phyloP scores from a whole-genome alignment of 306 rosid genomes.

The Canavalia gladiata region DNA sequence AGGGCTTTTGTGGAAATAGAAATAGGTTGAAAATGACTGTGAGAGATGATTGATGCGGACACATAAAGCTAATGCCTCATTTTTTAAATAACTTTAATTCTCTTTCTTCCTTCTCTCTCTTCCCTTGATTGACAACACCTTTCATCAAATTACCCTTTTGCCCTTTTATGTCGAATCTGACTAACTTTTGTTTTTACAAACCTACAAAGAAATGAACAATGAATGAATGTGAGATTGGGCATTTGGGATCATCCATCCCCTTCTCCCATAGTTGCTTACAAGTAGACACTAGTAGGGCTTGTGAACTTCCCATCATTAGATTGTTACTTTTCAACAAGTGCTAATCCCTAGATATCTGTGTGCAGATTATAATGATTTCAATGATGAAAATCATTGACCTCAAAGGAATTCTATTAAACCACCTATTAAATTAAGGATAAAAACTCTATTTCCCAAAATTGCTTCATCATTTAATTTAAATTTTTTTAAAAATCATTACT shows the following conservation, averaged over 20 bases:
- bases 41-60: slow-evolving; percentile 68
- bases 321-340: slow-evolving; percentile 41
- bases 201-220: no score
- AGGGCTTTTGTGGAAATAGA: slow-evolving; percentile 65
- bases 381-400: slow-evolving; percentile 48
- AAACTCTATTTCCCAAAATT: no score
- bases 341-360: slow-evolving; percentile 50
- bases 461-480: no score
- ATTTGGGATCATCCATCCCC: slow-evolving; percentile 15
- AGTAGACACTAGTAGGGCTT: slow-evolving; percentile 3
- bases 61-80: slow-evolving; percentile 49
- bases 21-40: slow-evolving; percentile 69
- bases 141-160: slow-evolving; percentile 49
- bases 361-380: slow-evolving; percentile 48
- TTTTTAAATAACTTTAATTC: slow-evolving; percentile 12
- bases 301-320: slow-evolving; percentile 42
- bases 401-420: slow-evolving; percentile 16
- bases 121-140: slow-evolving; percentile 75
- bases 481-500: no score
- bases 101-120: slow-evolving; percentile 50
- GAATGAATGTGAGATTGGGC: no score
- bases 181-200: slow-evolving; percentile 10
- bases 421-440: not conserved
- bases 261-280: slow-evolving; percentile 26
- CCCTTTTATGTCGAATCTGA: slow-evolving; percentile 54